Evolutionary conservation across 768 basidiomycete genomes (phyloP).

Genomic region (Trametes meyenii): DNA sequence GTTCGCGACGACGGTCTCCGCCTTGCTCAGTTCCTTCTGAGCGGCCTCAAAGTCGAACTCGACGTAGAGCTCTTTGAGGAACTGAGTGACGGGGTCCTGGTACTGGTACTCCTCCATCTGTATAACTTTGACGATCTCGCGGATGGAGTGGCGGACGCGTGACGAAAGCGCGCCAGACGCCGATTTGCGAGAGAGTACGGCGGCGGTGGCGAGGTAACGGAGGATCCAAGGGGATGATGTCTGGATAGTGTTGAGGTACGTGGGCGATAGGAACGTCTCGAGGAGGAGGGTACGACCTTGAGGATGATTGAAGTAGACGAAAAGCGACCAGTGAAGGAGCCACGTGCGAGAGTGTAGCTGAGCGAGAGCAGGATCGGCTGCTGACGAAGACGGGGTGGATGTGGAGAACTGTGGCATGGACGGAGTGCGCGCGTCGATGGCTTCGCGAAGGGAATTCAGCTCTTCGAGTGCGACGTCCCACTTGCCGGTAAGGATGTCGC

Average conservation of each 20-base stretch:
- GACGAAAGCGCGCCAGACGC: constrained; percentile 61
- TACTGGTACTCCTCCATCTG: constrained; percentile 97
- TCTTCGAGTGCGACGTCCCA: constrained; percentile 97
- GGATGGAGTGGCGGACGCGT: constrained; percentile 84
- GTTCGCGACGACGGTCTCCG: constrained; percentile 81
- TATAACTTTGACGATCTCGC: constrained; percentile 91
- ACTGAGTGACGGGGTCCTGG: constrained; percentile 88
- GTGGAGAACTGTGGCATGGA: constrained; percentile 42
- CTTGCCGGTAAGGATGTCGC: constrained; percentile 91
- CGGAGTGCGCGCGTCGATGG: constrained; percentile 79
- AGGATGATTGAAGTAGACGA: constrained; percentile 97
- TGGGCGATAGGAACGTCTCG: constrained; percentile 94
- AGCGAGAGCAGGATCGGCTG: constrained; percentile 66
- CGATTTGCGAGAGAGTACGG: constrained; percentile 86
- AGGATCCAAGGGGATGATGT: constrained; percentile 94
- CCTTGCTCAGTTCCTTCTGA: constrained; percentile 75
- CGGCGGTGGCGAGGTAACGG: constrained; percentile 91
- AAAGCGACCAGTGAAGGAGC: constrained; percentile 97
- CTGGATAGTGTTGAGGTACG: constrained; percentile 98
- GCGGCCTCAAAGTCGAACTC: constrained; percentile 98
- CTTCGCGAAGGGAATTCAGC: constrained; percentile 91
- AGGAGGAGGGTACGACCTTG: constrained; percentile 90
- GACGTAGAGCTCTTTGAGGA: constrained; percentile 91
- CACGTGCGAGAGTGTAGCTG: constrained; percentile 95
- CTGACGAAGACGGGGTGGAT: constrained; percentile 36